Conservation (phyloP, 2,329 filamentous ascomycete genomes). For the Phoma sp. region DNA sequence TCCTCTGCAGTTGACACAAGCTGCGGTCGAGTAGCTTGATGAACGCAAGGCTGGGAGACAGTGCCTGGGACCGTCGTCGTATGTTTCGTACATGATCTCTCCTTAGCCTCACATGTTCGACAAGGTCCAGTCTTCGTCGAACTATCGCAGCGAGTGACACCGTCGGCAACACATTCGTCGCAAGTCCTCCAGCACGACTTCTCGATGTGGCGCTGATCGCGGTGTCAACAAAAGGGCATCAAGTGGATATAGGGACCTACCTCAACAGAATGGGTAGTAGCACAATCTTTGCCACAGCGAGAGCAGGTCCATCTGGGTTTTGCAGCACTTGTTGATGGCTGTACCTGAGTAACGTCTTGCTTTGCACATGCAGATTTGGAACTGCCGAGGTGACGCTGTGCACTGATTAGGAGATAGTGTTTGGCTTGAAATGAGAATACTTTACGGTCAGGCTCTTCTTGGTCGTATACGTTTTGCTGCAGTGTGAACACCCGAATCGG, state of each 20-base stretch:
- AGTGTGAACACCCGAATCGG: not conserved
- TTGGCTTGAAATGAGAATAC: not conserved
- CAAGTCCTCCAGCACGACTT: constrained; percentile 22
- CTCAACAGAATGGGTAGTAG: not conserved
- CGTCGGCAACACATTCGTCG: constrained; percentile 21
- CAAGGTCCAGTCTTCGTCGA: constrained; percentile 4
- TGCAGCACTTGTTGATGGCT: not conserved
- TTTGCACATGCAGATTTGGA: not conserved
- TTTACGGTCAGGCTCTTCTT: constrained; percentile 3
- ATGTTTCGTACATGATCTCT: constrained; percentile 17
- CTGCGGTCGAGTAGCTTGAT: not conserved
- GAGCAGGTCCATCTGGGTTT: constrained; percentile 5
- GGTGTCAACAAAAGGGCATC: not conserved
- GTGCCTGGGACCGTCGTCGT: not conserved
- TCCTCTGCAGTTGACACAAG: not conserved
- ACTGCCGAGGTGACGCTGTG: constrained; percentile 2
- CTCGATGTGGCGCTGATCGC: constrained; percentile 10
- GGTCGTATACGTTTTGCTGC: not conserved
- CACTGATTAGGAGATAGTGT: not conserved
- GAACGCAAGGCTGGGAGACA: not conserved
- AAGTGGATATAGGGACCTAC: not conserved
- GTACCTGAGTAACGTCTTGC: not conserved
- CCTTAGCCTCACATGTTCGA: constrained; percentile 9
- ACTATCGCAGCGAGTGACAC: constrained; percentile 13
- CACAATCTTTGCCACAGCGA: constrained; percentile 1